These are phyloP conservation scores for Solanum peruvianum DNA, from an alignment of 257 asterid species.

Conservation along the genomic window DNA sequence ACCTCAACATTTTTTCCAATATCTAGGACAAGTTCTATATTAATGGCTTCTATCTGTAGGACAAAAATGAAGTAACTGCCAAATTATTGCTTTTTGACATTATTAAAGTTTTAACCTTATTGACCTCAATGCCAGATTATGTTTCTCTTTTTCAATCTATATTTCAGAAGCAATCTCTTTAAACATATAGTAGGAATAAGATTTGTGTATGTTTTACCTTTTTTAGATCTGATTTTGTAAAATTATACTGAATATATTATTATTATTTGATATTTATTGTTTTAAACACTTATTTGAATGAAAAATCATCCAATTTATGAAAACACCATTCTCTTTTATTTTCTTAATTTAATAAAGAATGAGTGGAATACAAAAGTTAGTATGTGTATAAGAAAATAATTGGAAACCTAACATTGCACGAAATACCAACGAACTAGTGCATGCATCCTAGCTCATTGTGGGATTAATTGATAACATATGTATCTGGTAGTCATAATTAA, in stretches of 20 bases:
- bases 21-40: neutral
- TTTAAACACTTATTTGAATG: neutral
- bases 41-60: neutral
- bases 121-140: neutral
- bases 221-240: fast-evolving
- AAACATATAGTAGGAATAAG: fast-evolving
- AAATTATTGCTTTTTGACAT: neutral
- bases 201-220: fast-evolving
- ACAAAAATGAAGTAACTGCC: neutral
- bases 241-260: neutral
- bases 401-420: neutral
- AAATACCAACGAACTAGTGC: neutral
- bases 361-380: neutral
- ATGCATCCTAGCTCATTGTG: neutral
- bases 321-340: neutral
- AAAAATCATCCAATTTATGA: neutral
- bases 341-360: neutral
- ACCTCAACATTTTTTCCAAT: neutral
- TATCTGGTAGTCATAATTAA: neutral
- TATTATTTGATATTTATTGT: fast-evolving
- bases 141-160: too few relatives aligned
- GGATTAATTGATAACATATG: neutral
- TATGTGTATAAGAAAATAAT: neutral
- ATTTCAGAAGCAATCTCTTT: fast-evolving
- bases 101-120: neutral